A percentile compares a stretch with the other conserved stretches of the same genome.
Evolutionary conservation across 495 filamentous ascomycete species (phyloP).

Genomic region (Xylaria telfairii): DNA sequence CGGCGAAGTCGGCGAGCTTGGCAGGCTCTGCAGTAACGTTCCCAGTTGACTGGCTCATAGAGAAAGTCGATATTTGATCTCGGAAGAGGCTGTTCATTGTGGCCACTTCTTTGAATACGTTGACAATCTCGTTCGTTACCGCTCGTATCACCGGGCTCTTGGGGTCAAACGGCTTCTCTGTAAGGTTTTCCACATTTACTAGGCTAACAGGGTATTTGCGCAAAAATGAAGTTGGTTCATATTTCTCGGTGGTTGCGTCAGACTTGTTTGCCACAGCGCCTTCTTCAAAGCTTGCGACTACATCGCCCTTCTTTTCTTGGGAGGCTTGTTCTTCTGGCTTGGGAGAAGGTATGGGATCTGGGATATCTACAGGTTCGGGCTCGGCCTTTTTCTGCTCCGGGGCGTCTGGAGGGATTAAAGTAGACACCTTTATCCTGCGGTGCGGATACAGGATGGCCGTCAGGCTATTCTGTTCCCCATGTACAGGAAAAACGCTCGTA

Average conservation of each 20-base stretch:
- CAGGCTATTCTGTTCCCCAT: constrained; percentile 76
- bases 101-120: constrained; percentile 96
- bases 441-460: constrained; percentile 96
- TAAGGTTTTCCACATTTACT: constrained; percentile 91
- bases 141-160: constrained; percentile 86
- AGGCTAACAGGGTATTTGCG: constrained; percentile 88
- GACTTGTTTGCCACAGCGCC: constrained; percentile 56
- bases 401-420: constrained; percentile 68
- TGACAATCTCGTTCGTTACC: constrained; percentile 95
- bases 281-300: constrained; percentile 98
- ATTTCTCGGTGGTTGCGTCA: constrained; percentile 59
- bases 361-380: constrained; percentile 50
- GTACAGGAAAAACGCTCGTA: constrained; percentile 89
- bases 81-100: constrained; percentile 93
- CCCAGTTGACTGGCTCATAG: constrained; percentile 90
- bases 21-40: constrained; percentile 94
- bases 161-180: constrained; percentile 86
- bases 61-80: constrained; percentile 96
- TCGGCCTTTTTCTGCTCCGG: constrained; percentile 48
- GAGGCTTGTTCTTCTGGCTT: constrained; percentile 52
- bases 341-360: constrained; percentile 59
- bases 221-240: constrained; percentile 91
- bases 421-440: constrained; percentile 87
- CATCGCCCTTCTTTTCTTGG: constrained; percentile 82
- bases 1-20: constrained; percentile 95